Conservation (phyloP, 2,329 filamentous ascomycete genomes). For the Chrysoporthe puriensis region DNA sequence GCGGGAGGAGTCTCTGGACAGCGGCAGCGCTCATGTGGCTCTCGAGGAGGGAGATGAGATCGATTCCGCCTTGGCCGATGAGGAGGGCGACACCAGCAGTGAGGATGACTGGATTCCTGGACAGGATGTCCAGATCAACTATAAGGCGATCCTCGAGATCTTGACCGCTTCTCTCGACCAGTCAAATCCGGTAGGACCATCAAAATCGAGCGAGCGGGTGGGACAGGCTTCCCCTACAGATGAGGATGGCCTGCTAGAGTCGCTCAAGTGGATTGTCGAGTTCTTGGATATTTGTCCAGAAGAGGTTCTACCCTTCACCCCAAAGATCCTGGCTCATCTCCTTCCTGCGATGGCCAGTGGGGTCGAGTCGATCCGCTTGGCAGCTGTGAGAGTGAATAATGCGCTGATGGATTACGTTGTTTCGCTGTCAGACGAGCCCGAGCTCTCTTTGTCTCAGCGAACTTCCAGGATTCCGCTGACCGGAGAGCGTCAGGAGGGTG, state of each 20-base stretch:
- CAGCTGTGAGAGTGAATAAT: conserved; percentile 85
- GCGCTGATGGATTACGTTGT: conserved; percentile 94
- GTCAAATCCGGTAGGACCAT: conserved; percentile 13
- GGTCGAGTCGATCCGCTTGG: conserved; percentile 85
- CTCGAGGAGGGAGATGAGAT: conserved; percentile 65
- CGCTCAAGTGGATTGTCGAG: conserved; percentile 90
- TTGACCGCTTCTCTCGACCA: conserved; percentile 81
- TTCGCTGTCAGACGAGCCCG: conserved; percentile 76
- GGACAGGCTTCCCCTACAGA: conserved; percentile 52
- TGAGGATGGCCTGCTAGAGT: conserved; percentile 89
- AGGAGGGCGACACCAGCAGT: conserved; percentile 63
- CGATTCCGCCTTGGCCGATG: conserved; percentile 59
- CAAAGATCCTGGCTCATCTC: conserved; percentile 87
- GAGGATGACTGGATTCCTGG: conserved; percentile 97
- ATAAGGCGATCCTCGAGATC: conserved; percentile 89
- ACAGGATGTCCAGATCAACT: conserved; percentile 94
- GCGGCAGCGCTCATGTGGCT: conserved; percentile 60
- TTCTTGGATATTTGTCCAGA: conserved; percentile 98
- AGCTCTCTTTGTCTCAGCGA: conserved; percentile 39
- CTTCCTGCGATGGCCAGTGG: conserved; percentile 92
- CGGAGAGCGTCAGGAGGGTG: conserved; percentile 50
- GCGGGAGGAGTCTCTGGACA: conserved; percentile 70
- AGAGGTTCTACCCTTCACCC: conserved; percentile 93
- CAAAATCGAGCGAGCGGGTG: conserved; percentile 20
- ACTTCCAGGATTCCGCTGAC: conserved; percentile 47